These are phyloP conservation scores for Peniophora sp. DNA, from an alignment of 1,284 basidiomycete genomes.

Conservation along the genomic window DNA sequence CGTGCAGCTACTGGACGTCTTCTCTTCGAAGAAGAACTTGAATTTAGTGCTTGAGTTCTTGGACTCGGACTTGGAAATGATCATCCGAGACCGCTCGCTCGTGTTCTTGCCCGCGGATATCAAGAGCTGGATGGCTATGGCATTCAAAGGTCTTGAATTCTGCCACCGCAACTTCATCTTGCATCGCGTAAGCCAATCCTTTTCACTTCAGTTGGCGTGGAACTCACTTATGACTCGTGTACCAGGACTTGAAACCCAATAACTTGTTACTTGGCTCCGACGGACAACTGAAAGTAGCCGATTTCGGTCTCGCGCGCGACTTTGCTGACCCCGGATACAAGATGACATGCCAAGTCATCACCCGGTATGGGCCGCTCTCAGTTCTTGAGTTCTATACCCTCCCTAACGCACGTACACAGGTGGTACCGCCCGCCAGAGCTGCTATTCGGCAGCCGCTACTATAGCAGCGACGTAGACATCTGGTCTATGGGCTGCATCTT, in stretches of 20 bases:
- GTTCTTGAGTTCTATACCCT: conserved; percentile 4
- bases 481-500: conserved; percentile 97
- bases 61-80: conserved; percentile 94
- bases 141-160: conserved; percentile 91
- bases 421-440: conserved; percentile 98
- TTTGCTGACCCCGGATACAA: conserved; percentile 88
- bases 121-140: conserved; percentile 99
- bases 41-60: conserved; percentile 98
- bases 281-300: conserved; percentile 94
- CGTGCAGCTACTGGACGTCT: conserved; percentile 86
- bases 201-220: neutral
- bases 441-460: conserved; percentile 82
- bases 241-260: conserved; percentile 95
- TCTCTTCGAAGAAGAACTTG: conserved; percentile 92
- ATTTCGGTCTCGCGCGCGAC: conserved; percentile 98
- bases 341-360: conserved; percentile 99
- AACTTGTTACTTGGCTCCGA: conserved; percentile 91
- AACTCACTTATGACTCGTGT: conserved; percentile 1
- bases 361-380: conserved; percentile 48
- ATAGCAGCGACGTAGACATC: conserved; percentile 83
- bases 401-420: conserved; percentile 29
- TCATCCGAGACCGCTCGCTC: conserved; percentile 89
- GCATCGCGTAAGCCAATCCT: conserved; percentile 64
- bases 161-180: conserved; percentile 93
- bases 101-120: conserved; percentile 95